These are phyloP conservation scores for Colletotrichum costaricense DNA, from an alignment of 2,329 filamentous ascomycete species.

Conservation along the genomic window DNA sequence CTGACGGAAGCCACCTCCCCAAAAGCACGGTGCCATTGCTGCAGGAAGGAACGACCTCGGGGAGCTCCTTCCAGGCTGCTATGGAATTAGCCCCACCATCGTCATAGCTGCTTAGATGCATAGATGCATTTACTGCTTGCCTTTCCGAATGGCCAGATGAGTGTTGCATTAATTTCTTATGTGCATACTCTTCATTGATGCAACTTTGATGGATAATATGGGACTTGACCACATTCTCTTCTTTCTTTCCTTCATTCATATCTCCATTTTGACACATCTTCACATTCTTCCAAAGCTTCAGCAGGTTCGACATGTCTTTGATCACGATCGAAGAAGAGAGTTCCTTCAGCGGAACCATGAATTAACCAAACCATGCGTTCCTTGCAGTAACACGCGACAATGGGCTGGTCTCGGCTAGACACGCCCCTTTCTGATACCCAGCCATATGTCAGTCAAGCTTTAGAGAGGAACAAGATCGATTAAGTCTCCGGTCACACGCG, in stretches of 20 bases:
- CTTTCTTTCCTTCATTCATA: neutral
- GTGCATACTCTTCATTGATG: neutral
- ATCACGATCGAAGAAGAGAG: no score
- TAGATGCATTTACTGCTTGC: neutral
- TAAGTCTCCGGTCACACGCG: neutral
- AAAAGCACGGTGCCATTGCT: conserved; percentile 2
- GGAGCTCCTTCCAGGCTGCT: neutral
- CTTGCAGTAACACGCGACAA: neutral
- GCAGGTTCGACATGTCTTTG: no score
- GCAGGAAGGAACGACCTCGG: neutral
- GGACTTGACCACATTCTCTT: neutral
- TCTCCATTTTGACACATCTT: neutral
- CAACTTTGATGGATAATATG: neutral
- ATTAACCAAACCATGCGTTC: neutral
- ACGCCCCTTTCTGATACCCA: neutral
- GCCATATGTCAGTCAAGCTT: neutral
- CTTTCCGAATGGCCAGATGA: no score
- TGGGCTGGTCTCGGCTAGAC: neutral
- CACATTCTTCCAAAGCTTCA: no score
- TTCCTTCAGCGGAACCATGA: no score
- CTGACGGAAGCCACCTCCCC: neutral
- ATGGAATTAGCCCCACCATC: neutral
- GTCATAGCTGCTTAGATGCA: neutral
- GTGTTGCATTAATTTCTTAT: no score
- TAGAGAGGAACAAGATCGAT: neutral